Evolutionary conservation across 2,329 filamentous ascomycete genomes (phyloP).

Genomic region (Pseudogymnoascus sp.): DNA sequence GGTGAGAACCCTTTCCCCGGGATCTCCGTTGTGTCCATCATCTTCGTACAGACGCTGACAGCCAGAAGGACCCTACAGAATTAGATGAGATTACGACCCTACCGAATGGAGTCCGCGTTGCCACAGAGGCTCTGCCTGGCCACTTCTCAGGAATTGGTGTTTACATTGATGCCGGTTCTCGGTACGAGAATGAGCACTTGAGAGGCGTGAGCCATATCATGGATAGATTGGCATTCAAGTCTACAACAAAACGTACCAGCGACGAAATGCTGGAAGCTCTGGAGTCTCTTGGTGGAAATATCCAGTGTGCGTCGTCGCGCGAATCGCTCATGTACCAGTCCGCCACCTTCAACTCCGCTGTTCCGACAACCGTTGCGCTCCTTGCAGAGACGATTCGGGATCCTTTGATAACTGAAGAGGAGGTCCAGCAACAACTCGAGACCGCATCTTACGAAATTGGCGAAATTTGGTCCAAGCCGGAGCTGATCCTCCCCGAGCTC

Average conservation of each 20-base stretch:
- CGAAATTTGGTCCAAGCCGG: constrained; percentile 96
- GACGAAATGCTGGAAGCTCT: constrained; percentile 84
- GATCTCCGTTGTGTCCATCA: constrained; percentile 1
- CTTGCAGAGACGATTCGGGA: constrained; percentile 91
- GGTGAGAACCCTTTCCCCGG: constrained; percentile 16
- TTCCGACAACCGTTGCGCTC: constrained; percentile 71
- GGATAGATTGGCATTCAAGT: constrained; percentile 92
- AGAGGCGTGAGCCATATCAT: constrained; percentile 93
- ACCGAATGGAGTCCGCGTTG: constrained; percentile 86
- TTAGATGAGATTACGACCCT: constrained; percentile 83
- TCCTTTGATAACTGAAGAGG: constrained; percentile 74
- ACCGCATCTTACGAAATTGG: constrained; percentile 93
- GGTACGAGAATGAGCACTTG: constrained; percentile 80
- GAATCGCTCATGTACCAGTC: constrained; percentile 99
- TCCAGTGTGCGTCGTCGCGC: constrained; percentile 90
- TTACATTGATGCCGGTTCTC: constrained; percentile 89
- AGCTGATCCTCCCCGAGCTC: constrained; percentile 89
- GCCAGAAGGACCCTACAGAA: constrained; percentile 66
- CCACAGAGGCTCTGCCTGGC: constrained; percentile 87
- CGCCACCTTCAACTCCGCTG: constrained; percentile 90
- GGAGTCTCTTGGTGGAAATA: constrained; percentile 86
- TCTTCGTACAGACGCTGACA: not conserved
- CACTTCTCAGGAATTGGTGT: constrained; percentile 93
- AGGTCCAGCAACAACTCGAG: constrained; percentile 78
- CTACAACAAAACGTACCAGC: constrained; percentile 61